These are phyloP conservation scores for Protomyces arabidopsidicola DNA, from an alignment of 1,139 yeast genomes.

Conservation along the genomic window DNA sequence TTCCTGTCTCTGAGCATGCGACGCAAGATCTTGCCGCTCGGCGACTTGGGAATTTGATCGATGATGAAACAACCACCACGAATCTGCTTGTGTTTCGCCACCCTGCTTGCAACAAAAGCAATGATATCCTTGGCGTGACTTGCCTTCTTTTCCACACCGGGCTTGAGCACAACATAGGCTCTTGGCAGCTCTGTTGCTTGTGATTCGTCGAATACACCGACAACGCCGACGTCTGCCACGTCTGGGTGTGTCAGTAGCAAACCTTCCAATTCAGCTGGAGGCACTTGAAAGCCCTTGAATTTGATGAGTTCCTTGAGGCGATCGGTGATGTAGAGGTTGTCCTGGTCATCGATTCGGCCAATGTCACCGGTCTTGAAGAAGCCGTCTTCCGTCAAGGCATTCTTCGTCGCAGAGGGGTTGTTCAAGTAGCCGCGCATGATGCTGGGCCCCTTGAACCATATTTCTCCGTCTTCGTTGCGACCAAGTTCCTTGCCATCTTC, in stretches of 20 bases:
- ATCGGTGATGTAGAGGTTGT: constrained; percentile 55
- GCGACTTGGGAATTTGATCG: constrained; percentile 41
- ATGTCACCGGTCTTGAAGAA: constrained; percentile 64
- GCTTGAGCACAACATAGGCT: constrained; percentile 39
- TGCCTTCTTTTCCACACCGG: constrained; percentile 30
- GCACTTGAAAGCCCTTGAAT: constrained; percentile 67
- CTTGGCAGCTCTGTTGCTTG: constrained; percentile 43
- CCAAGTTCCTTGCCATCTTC: constrained; percentile 85
- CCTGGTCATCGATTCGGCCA: constrained; percentile 49
- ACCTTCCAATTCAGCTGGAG: constrained; percentile 75
- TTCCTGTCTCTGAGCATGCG: constrained; percentile 36
- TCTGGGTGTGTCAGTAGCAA: constrained; percentile 49
- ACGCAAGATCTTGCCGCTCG: constrained; percentile 44
- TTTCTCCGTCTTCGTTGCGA: constrained; percentile 81
- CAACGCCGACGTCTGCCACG: constrained; percentile 41
- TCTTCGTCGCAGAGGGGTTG: constrained; percentile 40
- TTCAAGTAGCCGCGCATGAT: constrained; percentile 57
- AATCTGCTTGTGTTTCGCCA: constrained; percentile 42
- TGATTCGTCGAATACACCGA: constrained; percentile 38
- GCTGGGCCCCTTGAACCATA: constrained; percentile 68
- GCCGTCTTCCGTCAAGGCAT: constrained; percentile 47
- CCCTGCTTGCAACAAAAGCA: constrained; percentile 40
- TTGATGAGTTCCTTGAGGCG: constrained; percentile 68
- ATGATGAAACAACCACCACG: constrained; percentile 44
- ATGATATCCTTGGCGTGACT: constrained; percentile 32